Evolutionary conservation across 306 rosid genomes (phyloP), one percentile per base, ranked within the genome.

Genomic region (Albizia julibrissin): DNA sequence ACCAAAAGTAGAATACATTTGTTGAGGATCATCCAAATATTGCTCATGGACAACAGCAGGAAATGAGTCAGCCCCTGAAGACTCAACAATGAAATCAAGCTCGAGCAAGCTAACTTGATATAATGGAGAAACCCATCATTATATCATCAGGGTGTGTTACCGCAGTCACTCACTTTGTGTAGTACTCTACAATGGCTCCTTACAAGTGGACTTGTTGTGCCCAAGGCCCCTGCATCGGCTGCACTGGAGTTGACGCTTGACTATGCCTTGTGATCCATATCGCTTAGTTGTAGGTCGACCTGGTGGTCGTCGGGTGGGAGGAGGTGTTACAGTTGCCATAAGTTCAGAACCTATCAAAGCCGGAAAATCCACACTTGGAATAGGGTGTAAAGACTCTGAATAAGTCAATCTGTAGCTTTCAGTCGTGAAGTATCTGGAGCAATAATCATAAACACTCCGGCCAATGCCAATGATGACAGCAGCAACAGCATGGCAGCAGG

Each of bases 181-280:
- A 72, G 59, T 70, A 52, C 81, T 59, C 88, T 86, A 87, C 24
- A 87, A 31, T 54, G 75, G 75, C 76, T 89, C 93, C 81, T 88
- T 95, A 89, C 99, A 95, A 73, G 99, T 95, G 73, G 98, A 95
- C 84, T 92, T 95, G 90, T 95, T 95, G 86, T 95, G 99, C 67
- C 98, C 97, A 15, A 93, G 97, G 74, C 97, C 96, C 89, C 90
- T 93, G 89, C 99, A 95, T 77, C 88, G 90, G 86, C 98, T 95
- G 88, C 99, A 95, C 89, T 88, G 98, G 75, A 93, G 96, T 61
- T 91, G 97, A 70, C 99, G 97, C 87, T 92, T 95, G 74, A 78
- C 85, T 72, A 88, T 72, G 61, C 90, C 97, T 72, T 87, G 94
- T 6, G 91, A 81, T 54, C 89, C 93, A 87, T 86, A 66, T 84